These are phyloP conservation scores for Deinandra increscens DNA, from an alignment of 129 eudicot species.

Conservation along the genomic window DNA sequence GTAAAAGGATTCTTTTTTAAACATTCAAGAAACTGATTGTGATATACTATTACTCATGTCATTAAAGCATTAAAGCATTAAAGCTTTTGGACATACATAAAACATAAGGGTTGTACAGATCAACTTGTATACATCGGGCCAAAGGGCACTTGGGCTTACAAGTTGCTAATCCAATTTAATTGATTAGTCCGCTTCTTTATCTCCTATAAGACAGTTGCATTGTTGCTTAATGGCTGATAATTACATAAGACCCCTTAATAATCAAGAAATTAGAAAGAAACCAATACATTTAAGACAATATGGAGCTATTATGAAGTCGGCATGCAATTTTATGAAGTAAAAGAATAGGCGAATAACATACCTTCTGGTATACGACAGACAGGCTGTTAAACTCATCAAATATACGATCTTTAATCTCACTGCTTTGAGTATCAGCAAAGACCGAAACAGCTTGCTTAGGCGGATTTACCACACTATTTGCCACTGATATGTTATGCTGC, in stretches of 20 bases:
- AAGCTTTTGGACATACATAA: too few species aligned
- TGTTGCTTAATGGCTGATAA: constrained; percentile 3
- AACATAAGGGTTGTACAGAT: not conserved
- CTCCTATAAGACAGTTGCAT: not conserved
- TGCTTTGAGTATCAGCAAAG: constrained; percentile 91
- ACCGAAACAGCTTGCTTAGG: constrained; percentile 98
- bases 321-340: not conserved
- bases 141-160: constrained; percentile 1
- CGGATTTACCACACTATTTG: constrained; percentile 83
- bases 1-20: too few species aligned
- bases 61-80: too few species aligned
- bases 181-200: not conserved
- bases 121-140: not conserved
- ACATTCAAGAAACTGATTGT: too few species aligned
- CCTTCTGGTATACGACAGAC: constrained; percentile 96
- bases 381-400: constrained; percentile 95
- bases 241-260: constrained; percentile 9
- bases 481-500: constrained; percentile 64
- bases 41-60: too few species aligned
- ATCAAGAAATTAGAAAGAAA: not conserved
- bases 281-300: constrained; percentile 13
- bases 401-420: constrained; percentile 91
- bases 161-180: constrained; percentile 13
- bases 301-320: constrained; percentile 4
- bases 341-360: constrained; percentile 20